phyloP scores from a whole-genome alignment of 306 rosid species.

The Acacia melanoxylon region DNA sequence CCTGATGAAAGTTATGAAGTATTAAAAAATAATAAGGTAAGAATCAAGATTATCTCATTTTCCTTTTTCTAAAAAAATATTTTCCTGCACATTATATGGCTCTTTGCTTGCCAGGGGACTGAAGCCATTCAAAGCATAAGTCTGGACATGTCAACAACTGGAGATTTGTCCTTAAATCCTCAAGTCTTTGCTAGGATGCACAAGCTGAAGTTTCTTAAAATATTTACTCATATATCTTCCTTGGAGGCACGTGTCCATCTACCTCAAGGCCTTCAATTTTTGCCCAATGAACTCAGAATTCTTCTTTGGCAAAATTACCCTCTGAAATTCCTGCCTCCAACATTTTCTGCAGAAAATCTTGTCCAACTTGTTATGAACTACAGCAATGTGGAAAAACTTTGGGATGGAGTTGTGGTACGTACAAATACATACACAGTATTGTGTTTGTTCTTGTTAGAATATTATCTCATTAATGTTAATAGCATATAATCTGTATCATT shows the following conservation, averaged over 20 bases:
- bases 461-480: too few species aligned
- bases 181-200: constrained; percentile 3
- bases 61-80: neutral
- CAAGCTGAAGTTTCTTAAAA: constrained; percentile 1
- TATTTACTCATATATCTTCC: neutral
- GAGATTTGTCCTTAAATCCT: neutral
- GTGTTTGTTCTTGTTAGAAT: neutral
- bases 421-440: neutral
- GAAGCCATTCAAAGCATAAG: neutral
- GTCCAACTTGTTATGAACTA: neutral
- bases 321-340: neutral
- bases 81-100: neutral
- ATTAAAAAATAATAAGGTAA: neutral
- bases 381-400: neutral
- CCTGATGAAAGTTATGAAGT: neutral
- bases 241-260: neutral
- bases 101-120: neutral
- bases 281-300: neutral
- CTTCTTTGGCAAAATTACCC: neutral
- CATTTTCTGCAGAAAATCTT: neutral
- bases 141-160: neutral
- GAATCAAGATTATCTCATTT: neutral
- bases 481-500: too few species aligned
- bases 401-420: constrained; percentile 3
- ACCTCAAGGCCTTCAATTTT: neutral